A percentile compares a stretch with the other conserved stretches of the same genome.
These are phyloP conservation scores for Carnegiea gigantea DNA, from an alignment of 179 eudicot species.

Conservation along the genomic window DNA sequence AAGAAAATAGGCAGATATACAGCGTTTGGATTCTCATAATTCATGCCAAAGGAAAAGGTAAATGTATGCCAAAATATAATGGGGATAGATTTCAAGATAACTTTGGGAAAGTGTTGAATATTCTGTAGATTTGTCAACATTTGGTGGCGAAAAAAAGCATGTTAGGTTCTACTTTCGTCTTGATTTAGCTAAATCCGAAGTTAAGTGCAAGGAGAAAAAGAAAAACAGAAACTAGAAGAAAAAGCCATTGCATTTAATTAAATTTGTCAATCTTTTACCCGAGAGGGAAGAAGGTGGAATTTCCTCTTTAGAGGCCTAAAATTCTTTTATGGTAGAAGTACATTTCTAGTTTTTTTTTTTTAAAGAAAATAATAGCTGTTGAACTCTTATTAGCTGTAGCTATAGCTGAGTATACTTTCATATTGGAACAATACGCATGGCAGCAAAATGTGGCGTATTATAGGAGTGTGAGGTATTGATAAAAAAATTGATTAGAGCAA, in stretches of 20 bases:
- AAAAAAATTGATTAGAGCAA: no score
- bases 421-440: no score
- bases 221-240: background rate
- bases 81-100: background rate
- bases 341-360: no score
- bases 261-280: background rate
- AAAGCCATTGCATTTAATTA: background rate
- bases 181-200: slow-evolving; percentile 22
- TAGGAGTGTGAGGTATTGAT: background rate
- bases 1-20: background rate
- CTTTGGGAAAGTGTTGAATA: slow-evolving; percentile 3
- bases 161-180: slow-evolving; percentile 15
- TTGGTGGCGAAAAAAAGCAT: background rate
- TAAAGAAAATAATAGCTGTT: no score
- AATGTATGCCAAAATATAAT: background rate
- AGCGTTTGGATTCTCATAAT: background rate
- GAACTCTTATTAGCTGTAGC: no score
- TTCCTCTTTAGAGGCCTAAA: background rate
- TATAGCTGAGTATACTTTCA: no score
- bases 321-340: background rate
- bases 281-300: background rate
- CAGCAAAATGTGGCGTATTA: background rate
- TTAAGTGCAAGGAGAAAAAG: background rate
- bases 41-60: background rate
- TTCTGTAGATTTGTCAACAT: slow-evolving; percentile 6